These are phyloP conservation scores for Lenwebbia sp. DNA, from an alignment of 345 rosid species.

Conservation along the genomic window DNA sequence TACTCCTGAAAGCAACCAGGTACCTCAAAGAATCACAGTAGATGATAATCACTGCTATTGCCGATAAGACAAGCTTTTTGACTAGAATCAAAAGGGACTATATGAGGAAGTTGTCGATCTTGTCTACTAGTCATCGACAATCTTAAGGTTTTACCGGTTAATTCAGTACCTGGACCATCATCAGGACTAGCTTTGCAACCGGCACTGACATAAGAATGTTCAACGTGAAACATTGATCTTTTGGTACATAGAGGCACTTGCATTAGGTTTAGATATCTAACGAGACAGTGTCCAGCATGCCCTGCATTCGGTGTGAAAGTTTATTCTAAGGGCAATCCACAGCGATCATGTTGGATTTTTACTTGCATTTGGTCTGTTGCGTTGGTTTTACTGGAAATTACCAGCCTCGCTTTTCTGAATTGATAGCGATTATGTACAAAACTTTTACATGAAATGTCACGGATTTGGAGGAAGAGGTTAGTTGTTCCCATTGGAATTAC, in stretches of 20 bases:
- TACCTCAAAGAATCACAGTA: background rate
- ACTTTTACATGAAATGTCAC: background rate
- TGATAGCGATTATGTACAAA: background rate
- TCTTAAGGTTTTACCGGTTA: background rate
- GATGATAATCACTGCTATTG: background rate
- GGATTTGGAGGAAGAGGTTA: background rate
- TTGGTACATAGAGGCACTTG: background rate
- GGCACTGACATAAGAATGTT: background rate
- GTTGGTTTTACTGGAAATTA: background rate
- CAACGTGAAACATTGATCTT: background rate
- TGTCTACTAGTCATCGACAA: background rate
- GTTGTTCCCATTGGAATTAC: background rate
- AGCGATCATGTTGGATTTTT: background rate
- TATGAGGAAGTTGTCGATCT: background rate
- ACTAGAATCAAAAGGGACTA: background rate
- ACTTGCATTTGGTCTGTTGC: background rate
- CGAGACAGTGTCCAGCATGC: background rate
- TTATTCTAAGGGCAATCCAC: background rate
- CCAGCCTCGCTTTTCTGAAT: background rate
- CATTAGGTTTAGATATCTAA: background rate
- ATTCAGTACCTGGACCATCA: background rate
- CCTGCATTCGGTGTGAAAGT: background rate
- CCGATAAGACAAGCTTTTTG: background rate
- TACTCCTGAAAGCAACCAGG: background rate
- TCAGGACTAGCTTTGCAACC: background rate